Conservation (phyloP, 2,329 filamentous ascomycete species). For the Lecanicillium sp. region DNA sequence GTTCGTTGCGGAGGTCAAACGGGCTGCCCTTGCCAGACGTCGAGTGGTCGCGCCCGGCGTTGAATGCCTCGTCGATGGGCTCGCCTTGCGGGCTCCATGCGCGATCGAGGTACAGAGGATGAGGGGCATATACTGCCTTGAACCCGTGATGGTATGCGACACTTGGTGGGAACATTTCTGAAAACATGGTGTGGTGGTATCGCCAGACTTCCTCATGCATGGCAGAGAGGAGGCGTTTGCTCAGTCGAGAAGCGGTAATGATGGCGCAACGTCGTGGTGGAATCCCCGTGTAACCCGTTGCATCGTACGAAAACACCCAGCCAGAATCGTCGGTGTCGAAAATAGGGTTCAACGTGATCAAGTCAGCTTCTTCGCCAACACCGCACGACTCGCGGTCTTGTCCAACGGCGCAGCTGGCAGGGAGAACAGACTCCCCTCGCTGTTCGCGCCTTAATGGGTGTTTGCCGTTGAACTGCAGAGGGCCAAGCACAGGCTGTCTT, state of each 20-base stretch:
- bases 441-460: constrained; percentile 42
- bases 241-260: constrained; percentile 63
- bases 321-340: constrained; percentile 65
- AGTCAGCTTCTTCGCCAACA: constrained; percentile 63
- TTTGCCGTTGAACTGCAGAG: constrained; percentile 44
- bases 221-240: constrained; percentile 54
- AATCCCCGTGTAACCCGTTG: constrained; percentile 60
- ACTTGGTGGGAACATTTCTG: constrained; percentile 70
- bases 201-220: constrained; percentile 71
- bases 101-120: constrained; percentile 73
- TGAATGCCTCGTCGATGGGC: constrained; percentile 70
- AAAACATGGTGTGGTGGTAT: constrained; percentile 64
- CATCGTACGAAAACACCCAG: constrained; percentile 65
- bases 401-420: constrained; percentile 45
- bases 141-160: constrained; percentile 68
- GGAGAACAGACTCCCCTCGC: constrained; percentile 44
- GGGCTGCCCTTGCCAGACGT: constrained; percentile 58
- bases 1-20: constrained; percentile 63
- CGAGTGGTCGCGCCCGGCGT: constrained; percentile 62
- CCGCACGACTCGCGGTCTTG: constrained; percentile 49
- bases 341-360: constrained; percentile 71
- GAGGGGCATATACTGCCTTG: constrained; percentile 73
- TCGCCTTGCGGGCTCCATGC: constrained; percentile 57
- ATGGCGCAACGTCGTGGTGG: constrained; percentile 63
- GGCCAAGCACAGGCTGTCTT: constrained; percentile 60